Percentiles rank a stretch among this genome's conserved stretches.
Evolutionary conservation across 345 rosid species (phyloP).

Genomic region (Murraya paniculata): DNA sequence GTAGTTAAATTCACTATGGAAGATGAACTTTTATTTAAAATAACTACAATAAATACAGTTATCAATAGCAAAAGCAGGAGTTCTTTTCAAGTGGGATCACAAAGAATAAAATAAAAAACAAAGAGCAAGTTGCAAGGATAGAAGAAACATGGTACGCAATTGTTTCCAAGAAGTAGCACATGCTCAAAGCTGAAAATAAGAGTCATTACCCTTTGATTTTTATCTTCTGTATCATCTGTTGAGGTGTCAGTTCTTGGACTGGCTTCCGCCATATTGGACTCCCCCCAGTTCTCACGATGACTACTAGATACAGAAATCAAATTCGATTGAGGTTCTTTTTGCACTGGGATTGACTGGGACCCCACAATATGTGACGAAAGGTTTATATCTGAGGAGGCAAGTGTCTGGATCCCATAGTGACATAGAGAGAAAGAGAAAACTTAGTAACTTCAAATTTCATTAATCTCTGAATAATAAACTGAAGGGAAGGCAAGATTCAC

Average conservation of each 20-base stretch:
- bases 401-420: constrained; percentile 26
- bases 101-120: not conserved
- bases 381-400: constrained; percentile 37
- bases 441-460: constrained; percentile 14
- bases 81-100: not conserved
- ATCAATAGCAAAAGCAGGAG: not conserved
- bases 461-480: constrained; percentile 5
- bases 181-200: constrained; percentile 21
- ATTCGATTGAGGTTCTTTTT: constrained; percentile 37
- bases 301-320: constrained; percentile 44
- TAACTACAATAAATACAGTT: not conserved
- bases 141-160: not conserved
- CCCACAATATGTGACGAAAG: constrained; percentile 29
- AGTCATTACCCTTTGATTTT: constrained; percentile 64
- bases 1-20: constrained; percentile 5
- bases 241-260: constrained; percentile 89
- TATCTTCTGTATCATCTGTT: constrained; percentile 85
- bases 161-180: constrained; percentile 16
- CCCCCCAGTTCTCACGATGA: constrained; percentile 58
- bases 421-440: constrained; percentile 1
- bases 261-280: constrained; percentile 67
- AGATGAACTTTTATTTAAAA: not conserved
- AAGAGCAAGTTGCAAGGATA: not conserved
- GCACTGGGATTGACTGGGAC: constrained; percentile 30
- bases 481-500: constrained; percentile 25